Conservation (phyloP, 2,329 filamentous ascomycete species). For the Zymoseptoria pseudotritici region DNA sequence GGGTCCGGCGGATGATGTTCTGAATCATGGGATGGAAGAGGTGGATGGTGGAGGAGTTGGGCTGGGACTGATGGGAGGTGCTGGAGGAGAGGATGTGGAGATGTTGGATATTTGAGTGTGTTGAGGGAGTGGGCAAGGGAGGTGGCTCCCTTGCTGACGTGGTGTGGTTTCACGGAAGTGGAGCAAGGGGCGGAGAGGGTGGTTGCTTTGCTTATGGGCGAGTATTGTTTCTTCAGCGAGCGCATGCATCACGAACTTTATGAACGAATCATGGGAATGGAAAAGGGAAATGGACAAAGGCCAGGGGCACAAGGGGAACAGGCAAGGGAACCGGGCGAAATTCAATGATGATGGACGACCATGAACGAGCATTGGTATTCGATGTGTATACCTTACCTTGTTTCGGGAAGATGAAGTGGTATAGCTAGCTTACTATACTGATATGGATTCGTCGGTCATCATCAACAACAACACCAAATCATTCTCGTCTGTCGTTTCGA, state of each 20-base stretch:
- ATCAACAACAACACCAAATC: no score
- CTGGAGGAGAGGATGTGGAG: conserved; percentile 40
- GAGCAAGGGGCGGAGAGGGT: not conserved
- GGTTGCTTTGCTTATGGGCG: not conserved
- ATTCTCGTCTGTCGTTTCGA: not conserved
- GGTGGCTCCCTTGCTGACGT: not conserved
- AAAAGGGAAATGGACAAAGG: not conserved
- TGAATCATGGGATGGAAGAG: conserved; percentile 38
- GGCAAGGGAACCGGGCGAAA: not conserved
- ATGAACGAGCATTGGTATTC: not conserved
- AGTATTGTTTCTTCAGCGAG: not conserved
- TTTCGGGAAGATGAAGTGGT: no score
- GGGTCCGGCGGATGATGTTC: conserved; percentile 66
- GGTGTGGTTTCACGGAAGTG: not conserved
- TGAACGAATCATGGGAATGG: not conserved
- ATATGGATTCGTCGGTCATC: no score
- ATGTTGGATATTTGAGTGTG: conserved; percentile 49
- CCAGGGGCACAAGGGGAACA: not conserved
- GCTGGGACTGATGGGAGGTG: conserved; percentile 2
- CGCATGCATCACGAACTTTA: not conserved
- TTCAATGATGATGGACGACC: not conserved
- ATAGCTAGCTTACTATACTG: no score
- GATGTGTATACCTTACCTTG: not conserved
- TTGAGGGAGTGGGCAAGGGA: not conserved
- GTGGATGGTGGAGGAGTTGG: not conserved